Evolutionary conservation across 2,329 filamentous ascomycete species (phyloP), one percentile per base, ranked within the genome.

Genomic region (Ascocoryne sarcoides): DNA sequence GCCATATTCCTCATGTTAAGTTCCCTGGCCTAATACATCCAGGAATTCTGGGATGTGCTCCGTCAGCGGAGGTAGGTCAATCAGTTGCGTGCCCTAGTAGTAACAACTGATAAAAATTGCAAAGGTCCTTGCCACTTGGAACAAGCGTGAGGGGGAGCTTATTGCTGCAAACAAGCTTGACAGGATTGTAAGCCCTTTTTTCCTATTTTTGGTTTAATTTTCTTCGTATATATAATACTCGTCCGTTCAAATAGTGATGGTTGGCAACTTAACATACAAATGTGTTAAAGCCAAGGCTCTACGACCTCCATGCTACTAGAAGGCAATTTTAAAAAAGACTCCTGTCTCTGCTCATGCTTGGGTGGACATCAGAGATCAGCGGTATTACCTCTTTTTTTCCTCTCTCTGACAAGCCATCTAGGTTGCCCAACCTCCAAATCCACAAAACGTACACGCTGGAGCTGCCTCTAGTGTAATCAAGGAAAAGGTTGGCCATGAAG

Each of bases 1-100:
- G 88, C 12, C 89, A 95, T 60, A 86, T 92, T 46, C 86, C 86
- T 0, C 82, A 84, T 47, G 88, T 95, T 31, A 82, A 85, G 31
- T 95, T 95, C 59, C 78, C 88, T 0, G 87, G 89, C 0, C 70
- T 95, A 21, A 94, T 95, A 58, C 89, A 95, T 60, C 89, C 89
- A 0, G 89, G 89, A 3, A 95, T 95, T 49, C 68, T 95, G 8
- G 89, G 89, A 14, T 94, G 87, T 56, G 89, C 89, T 0, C 89
- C 89, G 0, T 90, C 84, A 0, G 67, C 77, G 3, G 53, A 59
- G 43, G 54, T 54, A 12, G 15, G 46, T 49, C 17, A 35, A 10
- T 39, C 21, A 16, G 10, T 4, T 4, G 10, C 12, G 17, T 19
- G 8, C 20, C 7, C 4, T 20, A 8, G 2, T 10, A 28, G 7